Evolutionary conservation across 129 eudicot genomes (phyloP).

Genomic region (Helianthus tuberosus): DNA sequence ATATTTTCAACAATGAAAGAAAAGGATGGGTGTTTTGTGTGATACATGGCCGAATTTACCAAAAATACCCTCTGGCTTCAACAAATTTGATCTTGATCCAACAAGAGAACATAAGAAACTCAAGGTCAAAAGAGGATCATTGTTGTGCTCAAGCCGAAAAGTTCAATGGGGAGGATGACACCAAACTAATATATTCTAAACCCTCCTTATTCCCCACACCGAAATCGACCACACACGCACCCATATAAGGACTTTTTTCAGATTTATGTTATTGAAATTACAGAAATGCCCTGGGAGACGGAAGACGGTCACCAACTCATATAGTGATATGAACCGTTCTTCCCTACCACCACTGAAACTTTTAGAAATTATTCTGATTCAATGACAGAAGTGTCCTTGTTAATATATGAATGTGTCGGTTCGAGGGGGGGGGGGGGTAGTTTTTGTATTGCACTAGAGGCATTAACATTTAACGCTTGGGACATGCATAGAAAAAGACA

Average conservation of each 20-base stretch:
- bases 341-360: slow-evolving; percentile 14
- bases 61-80: neutral
- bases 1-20: neutral
- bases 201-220: slow-evolving; percentile 27
- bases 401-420: slow-evolving; percentile 47
- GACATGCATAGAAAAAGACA: slow-evolving; percentile 22
- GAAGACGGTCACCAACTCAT: neutral
- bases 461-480: slow-evolving; percentile 32
- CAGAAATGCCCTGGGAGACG: slow-evolving; percentile 11
- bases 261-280: slow-evolving; percentile 17
- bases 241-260: neutral
- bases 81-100: slow-evolving; percentile 5
- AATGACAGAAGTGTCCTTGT: slow-evolving; percentile 25
- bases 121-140: slow-evolving; percentile 21
- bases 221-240: slow-evolving; percentile 21
- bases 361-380: slow-evolving; percentile 32
- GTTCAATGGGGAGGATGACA: neutral
- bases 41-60: neutral
- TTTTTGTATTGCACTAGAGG: slow-evolving; percentile 8
- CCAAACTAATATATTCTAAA: slow-evolving; percentile 14
- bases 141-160: neutral
- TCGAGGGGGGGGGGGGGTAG: neutral
- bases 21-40: neutral
- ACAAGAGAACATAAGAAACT: slow-evolving; percentile 4
- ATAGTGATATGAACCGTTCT: slow-evolving; percentile 21